A percentile compares a stretch with the other conserved stretches of the same genome.
These are phyloP conservation scores for Marasmius oreades DNA, from an alignment of 1,284 basidiomycete species.

Conservation along the genomic window DNA sequence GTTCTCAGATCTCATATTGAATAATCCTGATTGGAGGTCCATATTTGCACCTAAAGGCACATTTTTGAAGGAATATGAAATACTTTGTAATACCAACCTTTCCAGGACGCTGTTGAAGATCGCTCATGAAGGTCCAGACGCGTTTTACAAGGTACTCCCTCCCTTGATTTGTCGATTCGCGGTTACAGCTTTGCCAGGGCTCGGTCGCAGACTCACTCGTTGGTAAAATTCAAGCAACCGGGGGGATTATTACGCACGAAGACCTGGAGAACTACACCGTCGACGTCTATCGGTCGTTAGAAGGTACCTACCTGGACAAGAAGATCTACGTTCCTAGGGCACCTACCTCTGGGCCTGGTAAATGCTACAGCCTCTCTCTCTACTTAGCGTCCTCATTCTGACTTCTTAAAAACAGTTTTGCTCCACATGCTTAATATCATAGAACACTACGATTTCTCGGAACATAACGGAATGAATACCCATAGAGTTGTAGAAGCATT, in stretches of 20 bases:
- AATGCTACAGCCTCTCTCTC: conserved; percentile 12
- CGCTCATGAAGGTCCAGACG: conserved; percentile 65
- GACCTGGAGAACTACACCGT: conserved; percentile 75
- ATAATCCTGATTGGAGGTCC: conserved; percentile 70
- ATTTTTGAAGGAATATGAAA: conserved; percentile 71
- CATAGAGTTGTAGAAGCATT: conserved; percentile 76
- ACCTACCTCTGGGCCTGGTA: conserved; percentile 78
- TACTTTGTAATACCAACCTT: conserved; percentile 63
- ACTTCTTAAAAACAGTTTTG: conserved; percentile 41
- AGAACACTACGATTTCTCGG: conserved; percentile 58
- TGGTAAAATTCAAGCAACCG: conserved; percentile 60
- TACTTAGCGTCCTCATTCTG: background rate
- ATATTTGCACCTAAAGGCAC: conserved; percentile 77
- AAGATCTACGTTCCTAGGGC: conserved; percentile 83
- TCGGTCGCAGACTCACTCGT: conserved; percentile 73
- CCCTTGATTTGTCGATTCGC: background rate
- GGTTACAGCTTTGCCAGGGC: conserved; percentile 41
- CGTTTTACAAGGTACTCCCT: conserved; percentile 63
- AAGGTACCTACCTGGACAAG: conserved; percentile 72
- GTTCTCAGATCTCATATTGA: conserved; percentile 62
- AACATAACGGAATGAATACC: conserved; percentile 51
- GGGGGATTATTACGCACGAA: conserved; percentile 74
- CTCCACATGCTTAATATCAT: conserved; percentile 80
- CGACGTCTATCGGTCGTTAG: conserved; percentile 66
- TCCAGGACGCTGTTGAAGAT: conserved; percentile 64